Percentiles rank a stretch among this genome's conserved stretches.
These are phyloP conservation scores for Colletotrichum sp. DNA, from an alignment of 2,329 filamentous ascomycete species.

Conservation along the genomic window DNA sequence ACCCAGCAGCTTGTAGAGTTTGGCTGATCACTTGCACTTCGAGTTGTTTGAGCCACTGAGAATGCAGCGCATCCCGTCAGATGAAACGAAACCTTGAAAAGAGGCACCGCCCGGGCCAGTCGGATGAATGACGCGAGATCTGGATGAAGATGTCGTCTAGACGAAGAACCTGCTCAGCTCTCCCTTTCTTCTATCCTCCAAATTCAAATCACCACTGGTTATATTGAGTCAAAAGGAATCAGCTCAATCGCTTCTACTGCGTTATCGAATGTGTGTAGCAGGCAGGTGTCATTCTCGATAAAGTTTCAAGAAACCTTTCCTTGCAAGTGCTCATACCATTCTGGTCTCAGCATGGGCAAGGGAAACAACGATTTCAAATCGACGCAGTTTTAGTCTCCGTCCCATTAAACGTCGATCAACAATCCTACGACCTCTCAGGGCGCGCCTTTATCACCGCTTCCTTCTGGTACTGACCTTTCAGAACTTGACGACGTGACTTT, in stretches of 20 bases:
- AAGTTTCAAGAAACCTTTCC: neutral
- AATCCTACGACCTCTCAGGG: neutral
- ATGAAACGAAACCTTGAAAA: neutral
- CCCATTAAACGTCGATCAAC: neutral
- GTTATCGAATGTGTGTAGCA: neutral
- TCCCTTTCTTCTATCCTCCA: neutral
- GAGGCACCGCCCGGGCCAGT: neutral
- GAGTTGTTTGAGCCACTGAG: neutral
- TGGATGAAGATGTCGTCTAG: neutral
- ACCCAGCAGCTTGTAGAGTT: neutral
- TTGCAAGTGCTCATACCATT: neutral
- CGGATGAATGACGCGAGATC: neutral
- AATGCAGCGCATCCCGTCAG: neutral
- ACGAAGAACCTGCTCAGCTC: neutral
- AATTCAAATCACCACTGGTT: neutral
- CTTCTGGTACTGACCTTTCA: neutral
- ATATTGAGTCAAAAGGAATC: neutral
- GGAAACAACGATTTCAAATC: neutral
- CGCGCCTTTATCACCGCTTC: neutral
- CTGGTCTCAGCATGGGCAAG: neutral
- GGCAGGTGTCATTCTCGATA: neutral
- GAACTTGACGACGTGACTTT: neutral
- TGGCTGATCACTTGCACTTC: neutral
- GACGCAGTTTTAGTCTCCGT: neutral
- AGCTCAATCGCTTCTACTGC: neutral